Evolutionary conservation across 2,329 filamentous ascomycete genomes (phyloP).

Genomic region (Venturia asperata): DNA sequence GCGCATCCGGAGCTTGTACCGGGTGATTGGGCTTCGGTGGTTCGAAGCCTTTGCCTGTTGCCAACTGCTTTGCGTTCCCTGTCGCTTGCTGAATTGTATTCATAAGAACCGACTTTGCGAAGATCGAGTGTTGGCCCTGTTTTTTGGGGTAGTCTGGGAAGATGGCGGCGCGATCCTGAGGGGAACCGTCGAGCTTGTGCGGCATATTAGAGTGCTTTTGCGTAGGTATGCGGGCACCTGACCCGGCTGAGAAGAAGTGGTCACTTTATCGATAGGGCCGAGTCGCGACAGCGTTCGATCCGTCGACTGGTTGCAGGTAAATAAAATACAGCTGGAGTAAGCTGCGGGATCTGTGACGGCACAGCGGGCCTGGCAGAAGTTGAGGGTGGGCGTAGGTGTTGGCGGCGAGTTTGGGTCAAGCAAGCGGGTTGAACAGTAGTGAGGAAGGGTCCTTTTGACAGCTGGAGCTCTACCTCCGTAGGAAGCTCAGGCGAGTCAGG

Average conservation of each 20-base stretch:
- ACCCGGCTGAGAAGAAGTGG: background rate
- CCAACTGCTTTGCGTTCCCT: constrained; percentile 24
- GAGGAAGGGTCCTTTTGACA: background rate
- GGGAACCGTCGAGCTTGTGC: constrained; percentile 12
- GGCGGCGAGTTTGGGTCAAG: background rate
- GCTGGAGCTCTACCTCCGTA: too few species aligned
- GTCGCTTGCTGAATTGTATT: constrained; percentile 26
- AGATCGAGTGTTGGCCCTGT: constrained; percentile 42
- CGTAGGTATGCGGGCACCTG: background rate
- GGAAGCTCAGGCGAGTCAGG: too few species aligned
- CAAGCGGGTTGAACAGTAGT: background rate
- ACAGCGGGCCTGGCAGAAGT: background rate
- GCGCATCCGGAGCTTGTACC: constrained; percentile 1
- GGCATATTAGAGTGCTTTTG: constrained; percentile 15
- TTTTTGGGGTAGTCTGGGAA: background rate
- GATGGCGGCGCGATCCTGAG: background rate
- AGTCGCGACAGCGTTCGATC: background rate
- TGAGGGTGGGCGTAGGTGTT: background rate
- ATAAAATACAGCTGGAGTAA: background rate
- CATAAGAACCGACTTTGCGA: constrained; percentile 47
- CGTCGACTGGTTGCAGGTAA: background rate
- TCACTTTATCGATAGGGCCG: background rate
- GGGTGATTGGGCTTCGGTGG: background rate
- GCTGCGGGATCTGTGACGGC: background rate
- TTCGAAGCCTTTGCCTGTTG: background rate